phyloP scores from a whole-genome alignment of 2,329 filamentous ascomycete species.

The Ceratocystiopsis minuta region DNA sequence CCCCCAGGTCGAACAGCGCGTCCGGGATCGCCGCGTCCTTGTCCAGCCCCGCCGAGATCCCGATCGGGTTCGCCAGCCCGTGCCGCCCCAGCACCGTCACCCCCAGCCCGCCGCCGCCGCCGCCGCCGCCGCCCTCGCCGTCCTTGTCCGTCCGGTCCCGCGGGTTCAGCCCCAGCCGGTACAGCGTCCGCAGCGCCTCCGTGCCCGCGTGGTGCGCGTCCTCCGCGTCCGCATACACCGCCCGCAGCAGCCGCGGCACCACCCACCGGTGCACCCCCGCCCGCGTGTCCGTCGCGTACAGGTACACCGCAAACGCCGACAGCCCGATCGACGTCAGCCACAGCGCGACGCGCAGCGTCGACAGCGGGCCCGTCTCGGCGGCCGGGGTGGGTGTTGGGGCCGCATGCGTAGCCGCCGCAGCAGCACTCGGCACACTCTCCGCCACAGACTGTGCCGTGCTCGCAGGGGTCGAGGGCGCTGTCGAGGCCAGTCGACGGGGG shows the following conservation, averaged over 20 bases:
- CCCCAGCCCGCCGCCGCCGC: no score
- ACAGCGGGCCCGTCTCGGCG: no score
- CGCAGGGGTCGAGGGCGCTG: no score
- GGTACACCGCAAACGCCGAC: constrained; percentile 31
- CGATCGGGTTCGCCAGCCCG: constrained; percentile 67
- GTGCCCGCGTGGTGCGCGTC: constrained; percentile 80
- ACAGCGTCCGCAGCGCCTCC: constrained; percentile 49
- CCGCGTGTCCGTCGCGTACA: constrained; percentile 59
- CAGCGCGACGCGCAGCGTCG: constrained; percentile 17
- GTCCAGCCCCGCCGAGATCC: constrained; percentile 88
- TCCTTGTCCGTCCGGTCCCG: constrained; percentile 48
- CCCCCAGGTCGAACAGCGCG: constrained; percentile 65
- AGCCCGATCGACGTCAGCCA: constrained; percentile 24
- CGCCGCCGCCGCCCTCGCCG: constrained; percentile 17
- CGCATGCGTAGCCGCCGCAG: no score
- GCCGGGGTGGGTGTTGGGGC: no score
- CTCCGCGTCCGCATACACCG: constrained; percentile 58
- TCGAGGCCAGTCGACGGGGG: no score
- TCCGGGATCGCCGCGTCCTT: constrained; percentile 85
- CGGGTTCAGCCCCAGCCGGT: constrained; percentile 59
- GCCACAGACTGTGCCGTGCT: no score
- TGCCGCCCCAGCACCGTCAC: constrained; percentile 21
- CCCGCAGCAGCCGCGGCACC: constrained; percentile 46
- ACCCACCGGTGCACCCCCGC: constrained; percentile 52
- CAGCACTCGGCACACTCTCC: no score